phyloP scores from a whole-genome alignment of 768 basidiomycete genomes.

The Collybia sordida region DNA sequence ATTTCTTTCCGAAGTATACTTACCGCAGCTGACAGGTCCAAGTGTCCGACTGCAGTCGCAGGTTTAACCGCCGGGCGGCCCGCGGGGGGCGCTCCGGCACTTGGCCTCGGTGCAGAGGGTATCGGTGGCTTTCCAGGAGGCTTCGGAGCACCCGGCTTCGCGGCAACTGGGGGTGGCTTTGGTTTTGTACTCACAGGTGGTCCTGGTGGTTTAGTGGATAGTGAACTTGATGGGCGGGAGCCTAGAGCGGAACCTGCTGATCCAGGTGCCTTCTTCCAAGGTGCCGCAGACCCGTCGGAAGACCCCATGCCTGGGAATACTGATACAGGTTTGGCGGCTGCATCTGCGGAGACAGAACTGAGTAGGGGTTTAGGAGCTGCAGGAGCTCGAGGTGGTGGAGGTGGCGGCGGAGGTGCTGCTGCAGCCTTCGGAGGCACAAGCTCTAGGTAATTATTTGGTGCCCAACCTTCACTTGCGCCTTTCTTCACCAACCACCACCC shows the following conservation, averaged over 20 bases:
- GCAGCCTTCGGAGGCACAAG: conserved; percentile 67
- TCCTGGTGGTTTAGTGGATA: conserved; percentile 46
- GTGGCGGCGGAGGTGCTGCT: conserved; percentile 66
- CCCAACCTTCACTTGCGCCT: conserved; percentile 84
- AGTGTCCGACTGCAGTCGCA: conserved; percentile 50
- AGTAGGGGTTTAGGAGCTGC: conserved; percentile 31
- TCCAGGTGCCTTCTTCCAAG: conserved; percentile 66
- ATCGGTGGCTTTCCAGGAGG: conserved; percentile 60
- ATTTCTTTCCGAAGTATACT: conserved; percentile 27
- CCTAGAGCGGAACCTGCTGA: conserved; percentile 36
- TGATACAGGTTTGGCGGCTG: conserved; percentile 73
- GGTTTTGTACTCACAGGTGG: conserved; percentile 61
- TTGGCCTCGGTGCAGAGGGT: conserved; percentile 55
- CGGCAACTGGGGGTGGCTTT: conserved; percentile 14
- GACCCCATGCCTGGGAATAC: conserved; percentile 79
- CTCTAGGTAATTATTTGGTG: conserved; percentile 92
- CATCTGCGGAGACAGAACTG: conserved; percentile 52
- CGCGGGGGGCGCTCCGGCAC: conserved; percentile 34
- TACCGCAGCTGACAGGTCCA: conserved; percentile 85
- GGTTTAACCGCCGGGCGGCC: conserved; percentile 36
- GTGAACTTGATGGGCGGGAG: conserved; percentile 53
- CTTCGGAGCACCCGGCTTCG: conserved; percentile 27
- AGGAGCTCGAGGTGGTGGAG: conserved; percentile 52
- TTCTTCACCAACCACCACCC: conserved; percentile 99
- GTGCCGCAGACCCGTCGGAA: conserved; percentile 65